Conservation (phyloP, 768 basidiomycete species). For the Lentinula sp. region DNA sequence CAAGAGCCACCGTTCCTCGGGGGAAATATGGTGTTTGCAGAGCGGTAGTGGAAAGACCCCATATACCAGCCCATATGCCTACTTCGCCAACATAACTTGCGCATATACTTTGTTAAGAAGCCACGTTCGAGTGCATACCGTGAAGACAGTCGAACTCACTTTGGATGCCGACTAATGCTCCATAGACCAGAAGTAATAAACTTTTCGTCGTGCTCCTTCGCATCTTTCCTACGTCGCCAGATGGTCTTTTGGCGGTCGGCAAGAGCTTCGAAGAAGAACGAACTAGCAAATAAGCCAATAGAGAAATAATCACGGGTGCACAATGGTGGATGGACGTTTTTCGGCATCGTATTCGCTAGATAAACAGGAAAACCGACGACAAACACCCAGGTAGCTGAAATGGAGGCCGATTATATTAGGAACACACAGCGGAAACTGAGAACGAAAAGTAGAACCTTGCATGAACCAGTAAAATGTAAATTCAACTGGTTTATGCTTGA, state of each 20-base stretch:
- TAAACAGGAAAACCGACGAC: slow-evolving; percentile 68
- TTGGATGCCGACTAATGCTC: slow-evolving; percentile 65
- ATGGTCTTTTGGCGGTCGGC: slow-evolving; percentile 61
- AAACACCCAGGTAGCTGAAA: slow-evolving; percentile 57
- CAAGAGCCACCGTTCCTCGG: slow-evolving; percentile 32
- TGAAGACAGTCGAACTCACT: slow-evolving; percentile 34
- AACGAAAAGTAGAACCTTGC: slow-evolving; percentile 33
- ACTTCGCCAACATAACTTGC: slow-evolving; percentile 68
- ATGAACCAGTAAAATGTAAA: slow-evolving; percentile 62
- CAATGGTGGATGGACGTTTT: slow-evolving; percentile 42
- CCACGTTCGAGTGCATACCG: neutral
- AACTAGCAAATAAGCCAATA: slow-evolving; percentile 46
- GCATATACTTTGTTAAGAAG: neutral
- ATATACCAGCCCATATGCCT: slow-evolving; percentile 64
- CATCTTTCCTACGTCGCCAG: slow-evolving; percentile 55
- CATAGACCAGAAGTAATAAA: slow-evolving; percentile 69
- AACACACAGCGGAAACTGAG: neutral
- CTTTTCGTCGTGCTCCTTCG: slow-evolving; percentile 61
- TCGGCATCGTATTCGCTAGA: slow-evolving; percentile 51
- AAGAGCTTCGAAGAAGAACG: slow-evolving; percentile 54
- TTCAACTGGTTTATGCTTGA: slow-evolving; percentile 36
- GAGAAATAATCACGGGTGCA: slow-evolving; percentile 48
- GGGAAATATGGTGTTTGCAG: slow-evolving; percentile 43
- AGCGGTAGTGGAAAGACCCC: slow-evolving; percentile 45
- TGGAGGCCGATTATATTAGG: neutral